Conservation (phyloP, 768 basidiomycete species). For the Myochromella boudieri region DNA sequence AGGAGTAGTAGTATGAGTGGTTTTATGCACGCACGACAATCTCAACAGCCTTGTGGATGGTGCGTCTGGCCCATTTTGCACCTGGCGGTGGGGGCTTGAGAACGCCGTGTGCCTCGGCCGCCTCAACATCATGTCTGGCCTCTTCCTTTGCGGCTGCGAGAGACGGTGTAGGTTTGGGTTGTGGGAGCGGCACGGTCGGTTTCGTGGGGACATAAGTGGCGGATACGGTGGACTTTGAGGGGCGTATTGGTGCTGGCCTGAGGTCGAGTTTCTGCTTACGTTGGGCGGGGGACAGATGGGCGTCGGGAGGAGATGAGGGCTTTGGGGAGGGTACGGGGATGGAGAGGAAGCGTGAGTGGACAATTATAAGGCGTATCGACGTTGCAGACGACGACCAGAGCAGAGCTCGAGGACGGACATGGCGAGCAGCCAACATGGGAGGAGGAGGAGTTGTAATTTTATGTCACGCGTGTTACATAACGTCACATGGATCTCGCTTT, state of each 20-base stretch:
- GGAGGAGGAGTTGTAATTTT: conserved; percentile 9
- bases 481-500: conserved; percentile 7
- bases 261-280: conserved; percentile 56
- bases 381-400: background rate
- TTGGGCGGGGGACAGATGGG: conserved; percentile 19
- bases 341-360: conserved; percentile 16
- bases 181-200: conserved; percentile 26
- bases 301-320: conserved; percentile 8
- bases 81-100: conserved; percentile 62
- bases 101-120: conserved; percentile 69
- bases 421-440: conserved; percentile 14
- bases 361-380: conserved; percentile 8
- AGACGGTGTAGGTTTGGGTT: conserved; percentile 18
- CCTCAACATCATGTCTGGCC: conserved; percentile 59
- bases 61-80: conserved; percentile 54
- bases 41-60: conserved; percentile 47
- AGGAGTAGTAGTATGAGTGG: conserved; percentile 5
- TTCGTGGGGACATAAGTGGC: conserved; percentile 27
- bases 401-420: conserved; percentile 7
- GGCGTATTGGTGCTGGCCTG: conserved; percentile 62
- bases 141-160: conserved; percentile 44
- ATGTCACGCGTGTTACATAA: conserved; percentile 19
- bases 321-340: conserved; percentile 21
- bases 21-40: conserved; percentile 34
- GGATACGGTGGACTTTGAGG: conserved; percentile 22